Evolutionary conservation across 2,329 filamentous ascomycete species (phyloP).

Genomic region (Calonectria henricotiae): DNA sequence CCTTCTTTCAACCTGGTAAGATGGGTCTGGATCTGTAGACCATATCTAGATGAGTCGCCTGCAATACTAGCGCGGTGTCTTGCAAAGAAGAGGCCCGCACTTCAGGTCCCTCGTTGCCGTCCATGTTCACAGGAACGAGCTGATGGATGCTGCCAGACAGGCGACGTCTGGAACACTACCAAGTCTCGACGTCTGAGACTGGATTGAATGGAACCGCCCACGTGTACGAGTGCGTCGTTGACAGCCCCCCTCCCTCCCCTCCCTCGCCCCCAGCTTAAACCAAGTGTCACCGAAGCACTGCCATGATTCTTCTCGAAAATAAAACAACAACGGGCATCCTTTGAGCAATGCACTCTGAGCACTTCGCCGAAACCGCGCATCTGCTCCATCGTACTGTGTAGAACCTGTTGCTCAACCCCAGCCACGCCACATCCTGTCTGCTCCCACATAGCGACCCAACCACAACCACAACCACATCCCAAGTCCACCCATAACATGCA

Average conservation of each 20-base stretch:
- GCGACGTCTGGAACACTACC: neutral
- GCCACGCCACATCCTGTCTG: conserved; percentile 17
- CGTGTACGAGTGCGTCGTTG: neutral
- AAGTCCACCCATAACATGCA: conserved; percentile 1
- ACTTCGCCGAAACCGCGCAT: conserved; percentile 12
- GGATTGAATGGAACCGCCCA: neutral
- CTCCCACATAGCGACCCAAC: conserved; percentile 7
- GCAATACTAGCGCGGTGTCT: neutral
- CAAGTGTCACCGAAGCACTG: conserved; percentile 20
- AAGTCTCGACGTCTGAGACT: neutral
- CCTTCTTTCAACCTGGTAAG: neutral
- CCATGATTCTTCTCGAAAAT: conserved; percentile 11
- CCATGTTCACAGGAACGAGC: neutral
- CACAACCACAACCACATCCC: conserved; percentile 4
- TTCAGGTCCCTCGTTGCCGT: neutral
- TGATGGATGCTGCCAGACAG: neutral
- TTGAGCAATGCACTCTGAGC: neutral
- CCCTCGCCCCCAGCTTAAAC: neutral
- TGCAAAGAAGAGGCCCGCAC: conserved; percentile 5
- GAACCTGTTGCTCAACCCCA: conserved; percentile 24
- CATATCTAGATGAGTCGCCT: conserved; percentile 6
- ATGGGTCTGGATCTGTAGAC: conserved; percentile 1
- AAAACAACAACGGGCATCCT: neutral
- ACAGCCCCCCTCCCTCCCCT: neutral
- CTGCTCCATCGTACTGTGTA: conserved; percentile 2